A percentile compares a stretch with the other conserved stretches of the same genome.
These are phyloP conservation scores for Saturnispora dispora DNA, from an alignment of 805 yeast species.

Conservation along the genomic window DNA sequence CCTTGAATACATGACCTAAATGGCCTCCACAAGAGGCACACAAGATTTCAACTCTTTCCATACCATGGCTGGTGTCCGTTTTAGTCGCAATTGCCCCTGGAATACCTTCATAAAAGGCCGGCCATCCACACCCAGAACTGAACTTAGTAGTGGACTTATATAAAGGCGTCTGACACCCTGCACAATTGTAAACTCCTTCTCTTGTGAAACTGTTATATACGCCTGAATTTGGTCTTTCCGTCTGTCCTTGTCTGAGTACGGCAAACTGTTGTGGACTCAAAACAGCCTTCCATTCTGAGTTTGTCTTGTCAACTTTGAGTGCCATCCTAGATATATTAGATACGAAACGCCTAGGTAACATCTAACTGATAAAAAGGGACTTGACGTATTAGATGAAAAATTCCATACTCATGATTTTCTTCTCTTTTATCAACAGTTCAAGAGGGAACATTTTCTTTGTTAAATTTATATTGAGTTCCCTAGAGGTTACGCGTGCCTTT, in stretches of 20 bases:
- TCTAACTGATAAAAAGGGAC: neutral
- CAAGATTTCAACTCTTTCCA: conserved; percentile 80
- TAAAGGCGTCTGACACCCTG: conserved; percentile 73
- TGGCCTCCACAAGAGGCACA: conserved; percentile 90
- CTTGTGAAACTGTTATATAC: conserved; percentile 43
- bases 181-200: conserved; percentile 71
- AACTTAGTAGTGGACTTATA: conserved; percentile 78
- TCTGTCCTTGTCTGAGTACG: conserved; percentile 65
- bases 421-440: neutral
- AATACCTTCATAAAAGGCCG: conserved; percentile 85
- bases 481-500: neutral
- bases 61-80: conserved; percentile 60
- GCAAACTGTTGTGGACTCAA: conserved; percentile 69
- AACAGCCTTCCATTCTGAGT: conserved; percentile 71
- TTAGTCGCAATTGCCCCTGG: conserved; percentile 65
- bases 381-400: neutral
- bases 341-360: neutral
- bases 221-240: conserved; percentile 62
- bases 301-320: conserved; percentile 20
- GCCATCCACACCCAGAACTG: conserved; percentile 96
- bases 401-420: neutral
- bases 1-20: conserved; percentile 88
- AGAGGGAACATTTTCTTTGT: neutral
- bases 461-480: neutral
- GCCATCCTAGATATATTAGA: neutral